Percentiles rank a stretch among this genome's conserved stretches.
Conservation (phyloP, 2,329 filamentous ascomycete species). For the Paraphaeosphaeria sporulosa region DNA sequence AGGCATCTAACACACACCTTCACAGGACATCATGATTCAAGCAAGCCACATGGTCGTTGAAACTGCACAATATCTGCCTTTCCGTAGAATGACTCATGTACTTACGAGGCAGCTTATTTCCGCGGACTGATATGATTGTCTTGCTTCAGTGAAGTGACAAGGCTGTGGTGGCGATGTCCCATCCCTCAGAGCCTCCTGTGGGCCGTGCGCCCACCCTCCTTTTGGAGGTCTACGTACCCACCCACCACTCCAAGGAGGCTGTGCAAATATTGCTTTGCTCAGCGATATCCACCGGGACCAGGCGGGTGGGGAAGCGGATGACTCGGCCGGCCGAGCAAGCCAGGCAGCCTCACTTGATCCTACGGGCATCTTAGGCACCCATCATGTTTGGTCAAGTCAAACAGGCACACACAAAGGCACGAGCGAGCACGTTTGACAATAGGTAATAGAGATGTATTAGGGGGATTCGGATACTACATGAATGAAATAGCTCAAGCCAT, state of each 20-base stretch:
- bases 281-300: not conserved
- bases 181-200: not conserved
- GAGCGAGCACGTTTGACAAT: not conserved
- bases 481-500: not conserved
- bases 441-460: conserved; percentile 11
- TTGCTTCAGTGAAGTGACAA: not conserved
- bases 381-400: not conserved
- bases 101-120: too few species aligned
- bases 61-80: too few species aligned
- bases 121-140: too few species aligned
- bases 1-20: too few species aligned
- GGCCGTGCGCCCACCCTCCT: not conserved
- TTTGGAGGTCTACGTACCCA: not conserved
- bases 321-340: not conserved
- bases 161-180: conserved; percentile 14
- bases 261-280: conserved; percentile 10
- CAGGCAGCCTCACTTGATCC: not conserved
- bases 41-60: too few species aligned
- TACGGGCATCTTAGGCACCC: conserved; percentile 1
- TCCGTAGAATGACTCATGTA: not conserved
- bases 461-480: not conserved
- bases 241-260: conserved; percentile 7
- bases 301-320: conserved; percentile 1
- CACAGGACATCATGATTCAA: too few species aligned
- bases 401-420: not conserved